phyloP scores from a whole-genome alignment of 129 eudicot species.

The Flaveria sonorensis region DNA sequence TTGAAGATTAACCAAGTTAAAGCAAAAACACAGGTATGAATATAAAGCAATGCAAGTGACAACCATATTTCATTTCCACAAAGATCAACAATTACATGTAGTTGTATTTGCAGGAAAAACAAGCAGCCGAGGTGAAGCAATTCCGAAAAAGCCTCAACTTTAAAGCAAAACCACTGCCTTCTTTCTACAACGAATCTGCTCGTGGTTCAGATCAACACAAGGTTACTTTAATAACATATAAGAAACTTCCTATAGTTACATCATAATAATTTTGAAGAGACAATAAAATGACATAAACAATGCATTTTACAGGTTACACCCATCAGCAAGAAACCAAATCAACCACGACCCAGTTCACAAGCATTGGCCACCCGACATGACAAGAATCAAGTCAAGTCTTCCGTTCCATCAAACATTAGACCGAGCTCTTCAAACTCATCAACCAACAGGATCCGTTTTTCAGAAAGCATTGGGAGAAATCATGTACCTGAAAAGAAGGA shows the following conservation, averaged over 20 bases:
- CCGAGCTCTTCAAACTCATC: constrained; percentile 40
- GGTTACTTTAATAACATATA: constrained; percentile 40
- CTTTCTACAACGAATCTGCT: constrained; percentile 56
- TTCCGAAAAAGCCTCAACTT: constrained; percentile 63
- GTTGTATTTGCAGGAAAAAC: constrained; percentile 54
- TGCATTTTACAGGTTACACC: constrained; percentile 43
- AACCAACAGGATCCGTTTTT: constrained; percentile 32
- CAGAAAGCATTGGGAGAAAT: constrained; percentile 26
- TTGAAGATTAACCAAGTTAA: constrained; percentile 46
- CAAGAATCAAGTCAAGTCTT: constrained; percentile 31
- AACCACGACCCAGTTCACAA: constrained; percentile 32
- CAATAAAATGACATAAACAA: not conserved
- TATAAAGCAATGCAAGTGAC: not conserved
- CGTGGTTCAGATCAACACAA: constrained; percentile 43
- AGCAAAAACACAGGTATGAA: constrained; percentile 54
- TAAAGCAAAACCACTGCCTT: constrained; percentile 82
- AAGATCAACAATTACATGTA: not conserved
- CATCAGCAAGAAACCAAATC: constrained; percentile 36
- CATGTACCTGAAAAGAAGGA: constrained; percentile 29
- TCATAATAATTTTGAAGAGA: not conserved
- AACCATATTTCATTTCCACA: constrained; percentile 5
- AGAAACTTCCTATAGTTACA: not conserved
- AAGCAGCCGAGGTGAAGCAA: constrained; percentile 57
- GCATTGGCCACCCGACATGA: constrained; percentile 25
- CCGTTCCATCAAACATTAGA: constrained; percentile 30